A percentile compares a stretch with the other conserved stretches of the same genome.
phyloP scores from a whole-genome alignment of 225 moss, liverwort and hornwort species.

The Lunularia cruciata region DNA sequence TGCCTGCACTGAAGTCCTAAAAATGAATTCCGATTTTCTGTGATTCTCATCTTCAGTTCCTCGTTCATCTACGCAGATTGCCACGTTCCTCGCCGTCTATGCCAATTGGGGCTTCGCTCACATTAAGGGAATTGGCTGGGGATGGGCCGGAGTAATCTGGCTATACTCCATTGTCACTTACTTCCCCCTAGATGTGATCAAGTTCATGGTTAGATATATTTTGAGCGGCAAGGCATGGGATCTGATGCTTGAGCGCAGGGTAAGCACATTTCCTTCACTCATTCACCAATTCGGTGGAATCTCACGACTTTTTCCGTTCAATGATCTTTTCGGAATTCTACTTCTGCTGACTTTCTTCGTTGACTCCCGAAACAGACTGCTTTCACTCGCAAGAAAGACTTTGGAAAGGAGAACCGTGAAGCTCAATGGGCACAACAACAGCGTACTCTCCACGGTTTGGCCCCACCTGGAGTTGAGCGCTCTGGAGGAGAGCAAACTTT shows the following conservation, averaged over 20 bases:
- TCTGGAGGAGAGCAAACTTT: not conserved
- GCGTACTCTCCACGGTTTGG: conserved; percentile 78
- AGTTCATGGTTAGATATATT: conserved; percentile 35
- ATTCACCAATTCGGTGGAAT: too few relatives aligned
- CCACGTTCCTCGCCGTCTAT: conserved; percentile 48
- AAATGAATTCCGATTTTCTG: too few relatives aligned
- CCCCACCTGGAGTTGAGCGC: conserved; percentile 49
- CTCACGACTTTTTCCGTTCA: not conserved
- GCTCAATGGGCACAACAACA: conserved; percentile 91
- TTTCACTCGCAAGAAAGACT: conserved; percentile 69
- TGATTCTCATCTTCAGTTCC: not conserved
- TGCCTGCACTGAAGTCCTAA: not conserved
- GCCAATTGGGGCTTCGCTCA: conserved; percentile 37
- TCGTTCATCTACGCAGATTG: conserved; percentile 31
- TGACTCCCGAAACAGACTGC: conserved; percentile 55
- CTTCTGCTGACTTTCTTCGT: not conserved
- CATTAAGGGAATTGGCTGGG: conserved; percentile 39
- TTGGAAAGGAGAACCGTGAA: conserved; percentile 83
- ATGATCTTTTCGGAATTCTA: not conserved
- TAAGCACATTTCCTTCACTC: not conserved
- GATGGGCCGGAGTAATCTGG: conserved; percentile 49
- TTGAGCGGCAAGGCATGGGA: conserved; percentile 85
- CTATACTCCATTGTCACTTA: conserved; percentile 38
- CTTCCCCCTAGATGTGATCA: conserved; percentile 40
- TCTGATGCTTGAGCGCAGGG: conserved; percentile 45